These are phyloP conservation scores for Nelumbo lutea DNA, from an alignment of 164 flowering plant genomes.

Conservation along the genomic window DNA sequence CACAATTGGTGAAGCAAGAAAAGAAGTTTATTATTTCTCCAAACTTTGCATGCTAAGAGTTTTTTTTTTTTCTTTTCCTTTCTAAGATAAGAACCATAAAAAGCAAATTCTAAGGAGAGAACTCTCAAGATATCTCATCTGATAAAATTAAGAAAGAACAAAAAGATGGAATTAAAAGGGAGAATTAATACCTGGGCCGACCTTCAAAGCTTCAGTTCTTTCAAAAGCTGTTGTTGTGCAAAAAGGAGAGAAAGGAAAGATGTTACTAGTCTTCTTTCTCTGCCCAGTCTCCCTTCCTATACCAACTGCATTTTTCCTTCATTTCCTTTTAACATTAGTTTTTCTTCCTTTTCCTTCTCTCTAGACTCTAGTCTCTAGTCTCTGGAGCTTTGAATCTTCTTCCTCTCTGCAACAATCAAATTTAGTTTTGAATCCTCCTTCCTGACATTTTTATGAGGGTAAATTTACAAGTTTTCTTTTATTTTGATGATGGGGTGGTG, in stretches of 20 bases:
- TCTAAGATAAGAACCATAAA: no score
- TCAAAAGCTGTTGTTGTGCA: slow-evolving; percentile 7
- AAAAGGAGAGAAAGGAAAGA: slow-evolving; percentile 15
- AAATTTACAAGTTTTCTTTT: slow-evolving; percentile 25
- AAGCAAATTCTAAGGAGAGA: no score
- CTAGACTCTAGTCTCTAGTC: background rate
- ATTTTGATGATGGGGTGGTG: slow-evolving; percentile 30
- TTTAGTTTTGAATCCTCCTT: slow-evolving; percentile 11
- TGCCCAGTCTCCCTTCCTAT: slow-evolving; percentile 13
- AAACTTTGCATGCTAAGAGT: no score
- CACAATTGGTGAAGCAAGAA: no score
- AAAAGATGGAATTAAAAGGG: background rate
- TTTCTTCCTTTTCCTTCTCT: slow-evolving; percentile 10
- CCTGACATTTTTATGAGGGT: slow-evolving; percentile 13
- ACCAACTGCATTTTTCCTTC: slow-evolving; percentile 16
- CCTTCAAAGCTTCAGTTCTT: slow-evolving; percentile 16
- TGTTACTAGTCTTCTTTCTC: slow-evolving; percentile 12
- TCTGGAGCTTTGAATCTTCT: slow-evolving; percentile 37
- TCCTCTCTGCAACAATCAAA: slow-evolving; percentile 15
- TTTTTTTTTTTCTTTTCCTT: no score
- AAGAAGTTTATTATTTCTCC: no score
- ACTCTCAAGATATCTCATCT: no score
- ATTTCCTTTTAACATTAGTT: slow-evolving; percentile 5
- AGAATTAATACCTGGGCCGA: slow-evolving; percentile 12
- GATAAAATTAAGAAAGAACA: background rate